Evolutionary conservation across 2,329 filamentous ascomycete species (phyloP).

Genomic region (Hawksworthiomyces lignivorus): DNA sequence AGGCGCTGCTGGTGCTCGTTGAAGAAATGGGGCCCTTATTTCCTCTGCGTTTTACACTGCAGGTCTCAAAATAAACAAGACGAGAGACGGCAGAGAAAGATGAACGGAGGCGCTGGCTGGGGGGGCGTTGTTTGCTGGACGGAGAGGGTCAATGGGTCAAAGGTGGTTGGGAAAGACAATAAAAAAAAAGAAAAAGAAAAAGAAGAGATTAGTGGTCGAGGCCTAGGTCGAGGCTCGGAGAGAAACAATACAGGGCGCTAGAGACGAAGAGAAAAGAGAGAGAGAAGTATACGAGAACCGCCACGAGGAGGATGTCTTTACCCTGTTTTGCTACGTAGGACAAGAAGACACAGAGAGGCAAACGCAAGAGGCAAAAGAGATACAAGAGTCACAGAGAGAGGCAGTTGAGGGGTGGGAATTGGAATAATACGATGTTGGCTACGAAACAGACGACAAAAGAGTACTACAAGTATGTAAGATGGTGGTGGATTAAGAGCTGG

Average conservation of each 20-base stretch:
- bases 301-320: too few species aligned
- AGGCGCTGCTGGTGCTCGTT: constrained; percentile 3
- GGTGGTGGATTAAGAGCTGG: too few species aligned
- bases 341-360: too few species aligned
- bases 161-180: background rate
- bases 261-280: background rate
- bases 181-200: background rate
- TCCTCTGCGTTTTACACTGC: background rate
- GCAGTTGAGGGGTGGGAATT: background rate
- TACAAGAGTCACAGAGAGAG: background rate
- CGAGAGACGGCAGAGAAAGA: constrained; percentile 1
- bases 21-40: constrained; percentile 4
- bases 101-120: background rate
- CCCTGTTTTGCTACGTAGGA: too few species aligned
- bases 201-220: background rate
- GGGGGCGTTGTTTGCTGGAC: background rate
- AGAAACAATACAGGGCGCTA: background rate
- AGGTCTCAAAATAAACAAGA: constrained; percentile 2
- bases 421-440: background rate
- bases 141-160: background rate
- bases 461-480: too few species aligned
- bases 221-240: too few species aligned
- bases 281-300: background rate
- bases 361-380: too few species aligned
- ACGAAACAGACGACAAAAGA: constrained; percentile 1